Evolutionary conservation across 1,139 yeast genomes (phyloP), one percentile per base, ranked within the genome.

Genomic region (Pichia sp.): DNA sequence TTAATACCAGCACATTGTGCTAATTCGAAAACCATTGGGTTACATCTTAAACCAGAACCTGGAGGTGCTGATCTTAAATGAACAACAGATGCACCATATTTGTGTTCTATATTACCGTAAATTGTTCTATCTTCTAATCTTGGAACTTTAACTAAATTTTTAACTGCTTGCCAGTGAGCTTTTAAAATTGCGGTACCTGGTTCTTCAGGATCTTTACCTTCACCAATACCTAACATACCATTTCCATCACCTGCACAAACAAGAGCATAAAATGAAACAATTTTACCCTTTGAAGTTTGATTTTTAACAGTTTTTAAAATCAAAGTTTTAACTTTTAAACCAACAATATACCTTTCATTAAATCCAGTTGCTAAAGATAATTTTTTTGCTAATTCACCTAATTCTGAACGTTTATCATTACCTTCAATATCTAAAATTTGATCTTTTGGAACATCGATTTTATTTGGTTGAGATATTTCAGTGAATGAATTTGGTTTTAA

Each of bases 181-280:
- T 87, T 87, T 38, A 79, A 71, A 32, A 84, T 76, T 2, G 98
- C 96, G 45, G 77, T 76, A 47, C 85, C 70, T 67, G 84, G 78
- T 50, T 86, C 89, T 51, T 79, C 82, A 56, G 89, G 73, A 48
- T 92, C 90, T 61, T 87, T 87, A 49, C 98, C 99, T 65, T 89
- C 96, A 45, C 98, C 99, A 42, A 90, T 71, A 38, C 98, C 98
- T 51, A 90, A 72, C 82, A 89, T 86, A 52, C 99, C 99, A 54
- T 85, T 83, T 49, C 81, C 76, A 65, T 94, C 96, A 39, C 99
- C 99, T 8, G 85, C 96, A 35, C 90, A 87, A 9, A 90, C 94
- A 58, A 92, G 67, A 1, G 90, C 85, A 63, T 87, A 92, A 64
- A 81, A 84, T 40, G 89, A 80, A 40, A 84, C 80, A 54, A 87